These are phyloP conservation scores for Eurotiales sp. DNA, from an alignment of 2,329 filamentous ascomycete genomes.

Conservation along the genomic window DNA sequence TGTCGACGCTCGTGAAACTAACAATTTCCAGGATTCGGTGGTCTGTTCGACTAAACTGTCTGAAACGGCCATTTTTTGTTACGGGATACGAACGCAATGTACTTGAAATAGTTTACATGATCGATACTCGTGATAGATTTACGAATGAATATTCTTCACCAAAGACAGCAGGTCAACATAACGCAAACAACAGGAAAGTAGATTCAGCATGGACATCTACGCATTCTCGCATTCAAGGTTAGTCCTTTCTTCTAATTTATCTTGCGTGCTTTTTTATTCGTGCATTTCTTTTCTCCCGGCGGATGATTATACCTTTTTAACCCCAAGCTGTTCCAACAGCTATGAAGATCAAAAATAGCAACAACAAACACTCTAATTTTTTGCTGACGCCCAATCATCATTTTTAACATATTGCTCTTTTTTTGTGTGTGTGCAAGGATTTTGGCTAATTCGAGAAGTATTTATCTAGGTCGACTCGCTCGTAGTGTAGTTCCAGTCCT, in stretches of 20 bases:
- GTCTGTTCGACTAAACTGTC: slow-evolving; percentile 65
- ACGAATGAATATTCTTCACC: slow-evolving; percentile 21
- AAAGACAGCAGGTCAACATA: background rate
- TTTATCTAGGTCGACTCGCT: slow-evolving; percentile 3
- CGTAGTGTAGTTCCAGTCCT: too few species aligned
- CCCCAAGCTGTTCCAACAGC: slow-evolving; percentile 48
- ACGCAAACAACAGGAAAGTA: slow-evolving; percentile 1
- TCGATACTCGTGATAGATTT: slow-evolving; percentile 30
- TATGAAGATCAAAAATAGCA: slow-evolving; percentile 58
- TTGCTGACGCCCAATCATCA: slow-evolving; percentile 52
- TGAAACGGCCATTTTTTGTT: slow-evolving; percentile 16
- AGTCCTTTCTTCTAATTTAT: background rate
- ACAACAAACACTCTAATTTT: slow-evolving; percentile 70
- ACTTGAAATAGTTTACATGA: slow-evolving; percentile 32
- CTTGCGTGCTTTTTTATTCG: background rate
- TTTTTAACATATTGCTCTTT: background rate
- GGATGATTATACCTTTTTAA: slow-evolving; percentile 67
- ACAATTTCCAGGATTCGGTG: slow-evolving; percentile 61
- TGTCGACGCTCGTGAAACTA: slow-evolving; percentile 27
- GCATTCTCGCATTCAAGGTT: slow-evolving; percentile 13
- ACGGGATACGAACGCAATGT: slow-evolving; percentile 33
- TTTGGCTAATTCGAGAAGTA: slow-evolving; percentile 9
- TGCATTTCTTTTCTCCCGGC: slow-evolving; percentile 22
- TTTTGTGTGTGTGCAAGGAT: background rate
- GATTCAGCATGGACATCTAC: background rate